These are phyloP conservation scores for Ogataea parapolymorpha DNA, from an alignment of 805 yeast genomes.

Conservation along the genomic window DNA sequence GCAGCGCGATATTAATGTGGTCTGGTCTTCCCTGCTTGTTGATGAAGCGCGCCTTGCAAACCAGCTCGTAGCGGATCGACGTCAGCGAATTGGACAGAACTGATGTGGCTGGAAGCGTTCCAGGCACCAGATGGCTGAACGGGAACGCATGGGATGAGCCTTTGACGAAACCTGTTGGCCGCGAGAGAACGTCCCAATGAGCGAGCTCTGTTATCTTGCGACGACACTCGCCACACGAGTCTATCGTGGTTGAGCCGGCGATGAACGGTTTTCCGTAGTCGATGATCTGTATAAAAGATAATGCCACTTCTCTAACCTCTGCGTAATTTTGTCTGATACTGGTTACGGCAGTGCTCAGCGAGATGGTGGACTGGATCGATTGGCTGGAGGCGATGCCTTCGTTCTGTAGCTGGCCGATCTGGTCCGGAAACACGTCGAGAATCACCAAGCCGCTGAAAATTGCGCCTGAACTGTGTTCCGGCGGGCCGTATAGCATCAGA, in stretches of 20 bases:
- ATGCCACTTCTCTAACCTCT: slow-evolving; percentile 53
- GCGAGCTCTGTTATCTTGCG: slow-evolving; percentile 61
- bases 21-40: slow-evolving; percentile 32
- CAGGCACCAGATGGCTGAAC: slow-evolving; percentile 84
- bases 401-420: background rate
- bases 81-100: slow-evolving; percentile 53
- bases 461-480: slow-evolving; percentile 79
- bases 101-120: slow-evolving; percentile 80
- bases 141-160: slow-evolving; percentile 83
- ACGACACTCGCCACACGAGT: slow-evolving; percentile 58
- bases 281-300: slow-evolving; percentile 71
- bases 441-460: slow-evolving; percentile 75
- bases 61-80: slow-evolving; percentile 66
- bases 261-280: slow-evolving; percentile 64
- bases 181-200: slow-evolving; percentile 79
- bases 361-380: slow-evolving; percentile 24
- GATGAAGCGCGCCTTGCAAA: slow-evolving; percentile 54
- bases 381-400: background rate
- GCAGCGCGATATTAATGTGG: slow-evolving; percentile 48
- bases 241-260: slow-evolving; percentile 47
- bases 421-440: slow-evolving; percentile 44
- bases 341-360: slow-evolving; percentile 20
- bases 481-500: slow-evolving; percentile 74
- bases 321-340: slow-evolving; percentile 38
- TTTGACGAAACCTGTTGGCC: slow-evolving; percentile 51